phyloP scores from a whole-genome alignment of 2,329 filamentous ascomycete species.

The Pezicula rhizophila region DNA sequence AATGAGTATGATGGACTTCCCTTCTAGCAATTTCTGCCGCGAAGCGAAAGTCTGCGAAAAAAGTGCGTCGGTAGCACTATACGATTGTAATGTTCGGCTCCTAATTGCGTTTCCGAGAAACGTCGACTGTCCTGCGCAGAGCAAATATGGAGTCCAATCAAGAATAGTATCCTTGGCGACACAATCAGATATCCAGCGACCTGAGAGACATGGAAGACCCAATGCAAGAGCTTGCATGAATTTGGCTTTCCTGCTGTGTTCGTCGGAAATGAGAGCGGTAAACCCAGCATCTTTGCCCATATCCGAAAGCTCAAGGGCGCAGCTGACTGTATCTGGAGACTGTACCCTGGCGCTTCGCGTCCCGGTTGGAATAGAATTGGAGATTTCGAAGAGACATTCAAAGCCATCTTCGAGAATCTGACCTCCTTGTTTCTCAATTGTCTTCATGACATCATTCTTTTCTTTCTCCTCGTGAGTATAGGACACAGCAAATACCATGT shows the following conservation, averaged over 20 bases:
- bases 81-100: constrained; percentile 62
- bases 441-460: constrained; percentile 49
- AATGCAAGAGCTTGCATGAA: constrained; percentile 93
- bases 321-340: constrained; percentile 10
- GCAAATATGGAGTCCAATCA: constrained; percentile 74
- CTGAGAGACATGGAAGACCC: constrained; percentile 77
- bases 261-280: constrained; percentile 78
- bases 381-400: constrained; percentile 65
- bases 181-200: constrained; percentile 75
- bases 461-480: constrained; percentile 51
- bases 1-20: constrained; percentile 66
- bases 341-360: constrained; percentile 3
- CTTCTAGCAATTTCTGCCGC: constrained; percentile 58
- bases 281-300: constrained; percentile 59
- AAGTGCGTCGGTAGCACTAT: constrained; percentile 49
- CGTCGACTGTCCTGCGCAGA: constrained; percentile 76
- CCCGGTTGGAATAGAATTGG: constrained; percentile 5
- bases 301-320: constrained; percentile 46
- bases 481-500: constrained; percentile 85
- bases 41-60: constrained; percentile 51
- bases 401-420: constrained; percentile 69
- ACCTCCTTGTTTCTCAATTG: constrained; percentile 69
- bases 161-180: constrained; percentile 54
- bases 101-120: constrained; percentile 72
- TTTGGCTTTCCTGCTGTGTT: constrained; percentile 79